Conservation (phyloP, 495 filamentous ascomycete genomes). For the Penicillium silybi region DNA sequence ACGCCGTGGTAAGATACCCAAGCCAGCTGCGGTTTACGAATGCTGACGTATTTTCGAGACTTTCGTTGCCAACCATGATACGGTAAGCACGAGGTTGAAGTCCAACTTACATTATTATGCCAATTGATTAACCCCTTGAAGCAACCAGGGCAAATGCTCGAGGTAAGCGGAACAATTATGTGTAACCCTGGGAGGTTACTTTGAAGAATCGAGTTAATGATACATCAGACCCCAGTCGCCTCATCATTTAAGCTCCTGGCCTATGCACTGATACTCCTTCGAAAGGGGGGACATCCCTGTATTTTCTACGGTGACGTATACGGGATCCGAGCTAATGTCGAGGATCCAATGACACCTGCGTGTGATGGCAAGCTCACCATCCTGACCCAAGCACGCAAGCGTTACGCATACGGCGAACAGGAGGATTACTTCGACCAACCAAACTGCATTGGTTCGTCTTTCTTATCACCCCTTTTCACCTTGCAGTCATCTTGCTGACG, state of each 20-base stretch:
- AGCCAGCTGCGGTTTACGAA: not conserved
- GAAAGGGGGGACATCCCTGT: slow-evolving; percentile 61
- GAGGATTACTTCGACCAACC: slow-evolving; percentile 63
- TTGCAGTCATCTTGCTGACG: slow-evolving; percentile 6
- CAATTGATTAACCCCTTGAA: slow-evolving; percentile 21
- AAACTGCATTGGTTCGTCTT: slow-evolving; percentile 56
- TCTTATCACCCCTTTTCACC: not conserved
- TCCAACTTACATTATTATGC: not conserved
- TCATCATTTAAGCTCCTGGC: slow-evolving; percentile 57
- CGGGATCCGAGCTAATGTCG: slow-evolving; percentile 51
- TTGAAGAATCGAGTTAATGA: slow-evolving; percentile 3
- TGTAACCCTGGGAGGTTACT: not conserved
- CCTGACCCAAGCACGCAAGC: slow-evolving; percentile 60
- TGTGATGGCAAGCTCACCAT: slow-evolving; percentile 57
- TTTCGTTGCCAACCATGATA: slow-evolving; percentile 44
- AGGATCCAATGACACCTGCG: slow-evolving; percentile 51
- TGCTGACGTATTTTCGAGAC: slow-evolving; percentile 23
- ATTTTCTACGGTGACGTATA: slow-evolving; percentile 75
- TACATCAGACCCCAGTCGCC: slow-evolving; percentile 42
- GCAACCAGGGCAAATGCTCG: slow-evolving; percentile 58
- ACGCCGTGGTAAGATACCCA: slow-evolving; percentile 53
- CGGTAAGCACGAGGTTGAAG: slow-evolving; percentile 23
- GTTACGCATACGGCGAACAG: slow-evolving; percentile 67
- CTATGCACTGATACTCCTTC: slow-evolving; percentile 63
- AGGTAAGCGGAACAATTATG: slow-evolving; percentile 29